Conservation (phyloP, 2,329 filamentous ascomycete species). For the Colletotrichum sidae region DNA sequence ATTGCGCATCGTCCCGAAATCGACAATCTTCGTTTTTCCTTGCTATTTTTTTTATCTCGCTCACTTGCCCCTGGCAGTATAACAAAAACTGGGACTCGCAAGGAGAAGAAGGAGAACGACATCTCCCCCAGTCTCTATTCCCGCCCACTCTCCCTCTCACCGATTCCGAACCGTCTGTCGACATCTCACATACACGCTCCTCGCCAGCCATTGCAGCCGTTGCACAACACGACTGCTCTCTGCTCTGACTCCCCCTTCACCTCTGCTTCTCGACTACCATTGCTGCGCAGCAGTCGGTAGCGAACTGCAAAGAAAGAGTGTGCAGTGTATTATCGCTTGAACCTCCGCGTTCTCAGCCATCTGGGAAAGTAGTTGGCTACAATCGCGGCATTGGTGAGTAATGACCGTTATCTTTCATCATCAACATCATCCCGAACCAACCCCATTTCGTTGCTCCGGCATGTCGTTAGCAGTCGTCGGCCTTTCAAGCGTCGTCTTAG, state of each 20-base stretch:
- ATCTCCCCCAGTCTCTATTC: slow-evolving; percentile 17
- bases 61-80: slow-evolving; percentile 29
- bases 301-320: no score
- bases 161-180: neutral
- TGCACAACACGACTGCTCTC: no score
- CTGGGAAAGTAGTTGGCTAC: slow-evolving; percentile 12
- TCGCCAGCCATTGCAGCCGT: no score
- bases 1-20: slow-evolving; percentile 31
- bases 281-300: no score
- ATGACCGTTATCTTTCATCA: slow-evolving; percentile 30
- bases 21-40: slow-evolving; percentile 25
- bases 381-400: slow-evolving; percentile 20
- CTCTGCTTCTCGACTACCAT: no score
- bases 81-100: slow-evolving; percentile 11
- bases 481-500: slow-evolving; percentile 31
- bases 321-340: no score
- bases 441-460: slow-evolving; percentile 29
- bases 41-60: slow-evolving; percentile 1
- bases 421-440: slow-evolving; percentile 22
- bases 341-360: no score
- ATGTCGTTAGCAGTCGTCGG: slow-evolving; percentile 16
- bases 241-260: no score
- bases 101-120: neutral
- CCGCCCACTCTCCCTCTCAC: slow-evolving; percentile 25
- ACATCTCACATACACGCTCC: no score